Base-by-base conservation (phyloP, 179 eudicot species). In the Beta corolliflora region DNA sequence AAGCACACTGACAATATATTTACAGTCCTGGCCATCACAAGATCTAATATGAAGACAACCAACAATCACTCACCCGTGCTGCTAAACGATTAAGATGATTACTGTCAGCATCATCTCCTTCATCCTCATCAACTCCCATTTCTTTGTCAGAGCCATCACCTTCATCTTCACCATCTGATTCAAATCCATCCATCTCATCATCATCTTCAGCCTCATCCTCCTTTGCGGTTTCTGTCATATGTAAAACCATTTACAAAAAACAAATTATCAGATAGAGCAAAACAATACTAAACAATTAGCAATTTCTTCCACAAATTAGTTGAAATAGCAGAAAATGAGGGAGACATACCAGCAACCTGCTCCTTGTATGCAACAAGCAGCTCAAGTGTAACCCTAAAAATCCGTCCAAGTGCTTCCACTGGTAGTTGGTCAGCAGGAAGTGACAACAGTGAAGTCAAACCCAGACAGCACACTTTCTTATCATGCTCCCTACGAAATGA, bases 401-500 rank as follows among this genome's bases (percentile, higher is more conserved):
- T 83, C 86, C 98, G 99, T 55, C 93, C 95, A 48, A 94, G 85
- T 63, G 99, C 98, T 68, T 94, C 98, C 29, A 84, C 89, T 29
- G 98, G 99, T 81, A 97, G 86, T 86, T 90, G 98, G 53, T 90
- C 97, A 48, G 88, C 86, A 80, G 97, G 97, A 86, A 94, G 97
- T 73, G 93, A 83, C 71, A 97, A 87, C 85, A 97, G 83, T 1
- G 98, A 91, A 53, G 90, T 97, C 89, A 97, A 88, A 78, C 99
- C 99, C 94, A 96, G 88, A 80, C 97, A 94, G 87, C 99, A 96
- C 31, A 96, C 97, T 80, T 96, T 96, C 87, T 96, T 96, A 82
- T 94, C 98, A 82, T 96, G 96, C 86, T 93, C 98, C 86, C 98
- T 95, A 90, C 77, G 84, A 85, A 31, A 63, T 69, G 23, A 77